A percentile compares a stretch with the other conserved stretches of the same genome.
Conservation (phyloP, 768 basidiomycete species). For the Auricularia cornea region DNA sequence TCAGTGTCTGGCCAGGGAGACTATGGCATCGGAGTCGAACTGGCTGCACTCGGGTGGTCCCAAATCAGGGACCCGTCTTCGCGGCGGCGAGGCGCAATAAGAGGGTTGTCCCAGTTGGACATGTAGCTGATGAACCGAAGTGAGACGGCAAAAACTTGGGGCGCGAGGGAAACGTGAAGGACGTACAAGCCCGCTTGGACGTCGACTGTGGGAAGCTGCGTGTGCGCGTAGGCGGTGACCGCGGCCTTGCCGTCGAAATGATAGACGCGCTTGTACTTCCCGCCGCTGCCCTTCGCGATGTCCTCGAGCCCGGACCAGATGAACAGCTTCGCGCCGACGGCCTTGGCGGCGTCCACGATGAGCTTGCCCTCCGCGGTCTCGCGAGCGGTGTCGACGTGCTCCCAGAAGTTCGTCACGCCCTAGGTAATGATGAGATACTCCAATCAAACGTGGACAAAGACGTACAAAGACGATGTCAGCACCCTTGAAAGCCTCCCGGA, state of each 20-base stretch:
- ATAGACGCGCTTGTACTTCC: not conserved
- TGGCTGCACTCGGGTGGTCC: not conserved
- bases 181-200: constrained; percentile 12
- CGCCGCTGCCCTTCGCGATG: not conserved
- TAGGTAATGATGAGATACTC: not conserved
- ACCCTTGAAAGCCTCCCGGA: not conserved
- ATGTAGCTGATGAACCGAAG: not conserved
- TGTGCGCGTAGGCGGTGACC: not conserved
- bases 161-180: not conserved
- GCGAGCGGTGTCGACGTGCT: constrained; percentile 1
- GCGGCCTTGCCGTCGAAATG: not conserved
- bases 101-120: not conserved
- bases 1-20: too few relatives aligned
- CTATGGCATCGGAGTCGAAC: not conserved
- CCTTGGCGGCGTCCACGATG: constrained; percentile 14
- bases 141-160: not conserved
- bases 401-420: not conserved
- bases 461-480: not conserved
- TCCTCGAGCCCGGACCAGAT: constrained; percentile 2
- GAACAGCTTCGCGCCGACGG: constrained; percentile 9
- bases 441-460: not conserved
- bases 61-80: not conserved
- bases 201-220: constrained; percentile 13
- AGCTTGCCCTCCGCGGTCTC: constrained; percentile 11
- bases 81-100: not conserved